Evolutionary conservation across 2,329 filamentous ascomycete species (phyloP), one percentile per base, ranked within the genome.

Genomic region (Ascochyta clinopodiicola): DNA sequence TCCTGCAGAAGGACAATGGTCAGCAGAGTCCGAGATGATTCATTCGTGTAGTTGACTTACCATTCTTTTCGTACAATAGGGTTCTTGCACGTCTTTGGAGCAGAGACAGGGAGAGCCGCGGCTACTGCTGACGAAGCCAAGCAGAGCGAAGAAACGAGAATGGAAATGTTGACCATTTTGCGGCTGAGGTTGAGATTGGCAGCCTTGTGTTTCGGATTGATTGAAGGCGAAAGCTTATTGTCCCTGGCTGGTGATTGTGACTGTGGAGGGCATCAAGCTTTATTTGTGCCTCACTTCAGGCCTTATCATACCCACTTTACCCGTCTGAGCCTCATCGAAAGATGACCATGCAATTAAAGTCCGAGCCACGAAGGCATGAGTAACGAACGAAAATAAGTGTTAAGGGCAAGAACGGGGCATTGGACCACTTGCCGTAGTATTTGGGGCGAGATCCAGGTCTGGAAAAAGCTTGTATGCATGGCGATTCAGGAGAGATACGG

Each of bases 21-120:
- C 24, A 42, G 39, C 24, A 42, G 37, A 52, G 34, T 45, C 19
- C 31, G 9, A 27, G 17, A 40, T 44, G 40, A 46, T 38, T 35
- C 34, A 15, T 22, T 21, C 32, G n/a, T 4, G 17, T 19, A 17
- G 21, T 27, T 24, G 34, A 21, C 54, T 38, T 38, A 63, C 63
- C 63, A 66, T 56, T 65, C 63, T 31, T 31, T 42, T 42, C 39
- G 39, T 42, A 42, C 15, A 42, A 42, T 42, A 24, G 62, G 56
- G 22, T 60, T 51, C 36, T 48, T 56, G 45, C 63, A 64, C 22
- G 54, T 47, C 10, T 27, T 19, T n/a, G 37, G 17, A 13, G 51
- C 1, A 3, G 50, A 36, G 17, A 36, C 31, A n/a, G 59, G 56
- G 9, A 57, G 44, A 29, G 55, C 57, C 34, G 56, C 58, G 32